Conservation (phyloP, 108 stramenopile species). For the Parmales sp. region DNA sequence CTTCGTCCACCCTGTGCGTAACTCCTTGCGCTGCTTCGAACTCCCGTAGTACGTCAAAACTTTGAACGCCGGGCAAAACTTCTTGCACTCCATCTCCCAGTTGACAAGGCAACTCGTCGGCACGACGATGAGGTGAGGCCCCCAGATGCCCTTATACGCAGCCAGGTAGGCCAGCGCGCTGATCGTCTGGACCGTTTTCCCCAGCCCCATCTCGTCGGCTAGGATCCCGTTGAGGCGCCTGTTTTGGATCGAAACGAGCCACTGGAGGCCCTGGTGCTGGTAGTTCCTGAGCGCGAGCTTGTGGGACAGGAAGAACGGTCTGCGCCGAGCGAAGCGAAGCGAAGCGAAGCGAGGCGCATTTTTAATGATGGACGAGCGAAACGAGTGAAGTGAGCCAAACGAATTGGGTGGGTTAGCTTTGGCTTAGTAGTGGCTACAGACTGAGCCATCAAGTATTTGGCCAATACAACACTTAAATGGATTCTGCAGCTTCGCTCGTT, state of each 20-base stretch:
- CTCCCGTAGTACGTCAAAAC: constrained; percentile 93
- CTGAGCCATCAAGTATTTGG: too few relatives aligned
- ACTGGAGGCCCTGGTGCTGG: constrained; percentile 90
- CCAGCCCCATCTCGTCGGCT: constrained; percentile 89
- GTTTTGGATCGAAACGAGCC: constrained; percentile 88
- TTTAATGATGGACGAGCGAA: too few relatives aligned
- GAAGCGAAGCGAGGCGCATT: too few relatives aligned
- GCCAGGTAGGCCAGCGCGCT: constrained; percentile 86
- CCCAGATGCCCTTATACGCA: constrained; percentile 91
- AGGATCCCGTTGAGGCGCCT: constrained; percentile 92
- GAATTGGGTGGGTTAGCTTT: too few relatives aligned
- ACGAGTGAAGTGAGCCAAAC: too few relatives aligned
- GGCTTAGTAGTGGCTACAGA: too few relatives aligned
- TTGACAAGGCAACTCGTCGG: constrained; percentile 94
- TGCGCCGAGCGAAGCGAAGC: too few relatives aligned
- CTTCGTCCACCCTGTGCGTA: constrained; percentile 89
- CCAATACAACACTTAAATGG: too few relatives aligned
- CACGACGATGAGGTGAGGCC: constrained; percentile 93
- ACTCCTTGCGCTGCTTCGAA: constrained; percentile 76
- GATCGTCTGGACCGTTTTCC: constrained; percentile 91
- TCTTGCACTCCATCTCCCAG: constrained; percentile 95
- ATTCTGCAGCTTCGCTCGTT: too few relatives aligned
- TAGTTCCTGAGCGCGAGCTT: constrained; percentile 61
- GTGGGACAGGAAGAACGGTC: too few relatives aligned
- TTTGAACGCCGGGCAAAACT: constrained; percentile 83